Evolutionary conservation across 352 stramenopile genomes (phyloP).

Genomic region (Pythium sp.): DNA sequence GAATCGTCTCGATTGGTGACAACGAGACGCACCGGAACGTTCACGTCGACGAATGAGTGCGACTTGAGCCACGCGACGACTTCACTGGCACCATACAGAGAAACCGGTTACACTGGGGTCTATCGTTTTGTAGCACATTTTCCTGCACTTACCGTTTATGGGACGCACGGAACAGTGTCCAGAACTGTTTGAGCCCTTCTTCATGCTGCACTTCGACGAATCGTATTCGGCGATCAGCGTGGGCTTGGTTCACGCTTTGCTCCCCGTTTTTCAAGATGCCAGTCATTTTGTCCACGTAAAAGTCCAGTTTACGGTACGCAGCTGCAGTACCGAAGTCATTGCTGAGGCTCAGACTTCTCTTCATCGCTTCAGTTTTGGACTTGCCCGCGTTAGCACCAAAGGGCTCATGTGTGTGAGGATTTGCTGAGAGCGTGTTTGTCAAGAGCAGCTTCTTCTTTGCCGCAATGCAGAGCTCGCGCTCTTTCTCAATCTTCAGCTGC

Average conservation of each 20-base stretch:
- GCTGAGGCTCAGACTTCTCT: constrained; percentile 13
- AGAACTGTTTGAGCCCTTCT: constrained; percentile 55
- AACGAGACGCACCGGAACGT: constrained; percentile 39
- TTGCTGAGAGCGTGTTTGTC: constrained; percentile 11
- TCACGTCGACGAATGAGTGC: constrained; percentile 65
- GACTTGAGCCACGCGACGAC: constrained; percentile 56
- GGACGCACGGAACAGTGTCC: constrained; percentile 39
- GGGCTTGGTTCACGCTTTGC: constrained; percentile 19
- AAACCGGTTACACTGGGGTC: too few relatives aligned
- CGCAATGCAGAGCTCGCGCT: constrained; percentile 48
- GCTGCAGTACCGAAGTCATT: neutral
- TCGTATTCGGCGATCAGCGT: constrained; percentile 35
- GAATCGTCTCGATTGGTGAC: neutral
- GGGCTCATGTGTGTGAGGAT: neutral
- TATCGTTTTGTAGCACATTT: neutral
- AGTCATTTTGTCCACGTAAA: constrained; percentile 40
- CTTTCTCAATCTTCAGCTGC: constrained; percentile 65
- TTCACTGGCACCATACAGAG: constrained; percentile 31
- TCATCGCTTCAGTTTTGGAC: neutral
- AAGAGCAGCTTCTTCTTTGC: constrained; percentile 76
- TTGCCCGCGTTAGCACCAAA: neutral
- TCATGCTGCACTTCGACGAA: constrained; percentile 33
- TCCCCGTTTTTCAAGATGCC: constrained; percentile 33
- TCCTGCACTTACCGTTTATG: constrained; percentile 26
- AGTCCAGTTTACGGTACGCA: constrained; percentile 49